Evolutionary conservation across 1,284 basidiomycete species (phyloP).

Genomic region (Microbotryomycetes sp.): DNA sequence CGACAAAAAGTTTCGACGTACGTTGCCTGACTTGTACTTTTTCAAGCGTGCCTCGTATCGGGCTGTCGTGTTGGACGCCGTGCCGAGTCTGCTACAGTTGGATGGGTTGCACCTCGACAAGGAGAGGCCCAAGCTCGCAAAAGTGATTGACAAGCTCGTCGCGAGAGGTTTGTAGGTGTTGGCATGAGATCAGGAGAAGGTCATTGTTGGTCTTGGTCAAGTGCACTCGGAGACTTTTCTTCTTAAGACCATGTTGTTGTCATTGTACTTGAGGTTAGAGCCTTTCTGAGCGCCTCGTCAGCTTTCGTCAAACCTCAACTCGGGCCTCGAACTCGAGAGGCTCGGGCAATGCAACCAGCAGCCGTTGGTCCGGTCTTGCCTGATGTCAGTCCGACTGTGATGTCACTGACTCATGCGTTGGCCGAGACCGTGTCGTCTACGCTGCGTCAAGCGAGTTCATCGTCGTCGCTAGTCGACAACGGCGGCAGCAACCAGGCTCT

Average conservation of each 20-base stretch:
- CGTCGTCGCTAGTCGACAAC: background rate
- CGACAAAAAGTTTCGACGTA: conserved; percentile 77
- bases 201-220: too few species aligned
- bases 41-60: conserved; percentile 78
- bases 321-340: too few species aligned
- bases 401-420: background rate
- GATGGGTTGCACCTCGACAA: conserved; percentile 23
- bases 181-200: too few species aligned
- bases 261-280: too few species aligned
- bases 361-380: background rate
- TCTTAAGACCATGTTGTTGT: too few species aligned
- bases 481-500: background rate
- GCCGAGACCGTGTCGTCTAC: background rate
- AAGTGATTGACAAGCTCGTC: background rate
- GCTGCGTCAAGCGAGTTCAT: background rate
- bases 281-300: too few species aligned
- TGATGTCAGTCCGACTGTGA: background rate
- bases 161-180: too few species aligned
- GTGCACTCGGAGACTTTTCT: too few species aligned
- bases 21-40: conserved; percentile 79
- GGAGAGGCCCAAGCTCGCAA: conserved; percentile 14
- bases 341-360: too few species aligned
- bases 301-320: too few species aligned
- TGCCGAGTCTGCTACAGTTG: conserved; percentile 49
- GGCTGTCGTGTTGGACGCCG: conserved; percentile 72